These are phyloP conservation scores for Entomortierella chlamydospora DNA, from an alignment of 192 early-diverging fungal species.

Conservation along the genomic window DNA sequence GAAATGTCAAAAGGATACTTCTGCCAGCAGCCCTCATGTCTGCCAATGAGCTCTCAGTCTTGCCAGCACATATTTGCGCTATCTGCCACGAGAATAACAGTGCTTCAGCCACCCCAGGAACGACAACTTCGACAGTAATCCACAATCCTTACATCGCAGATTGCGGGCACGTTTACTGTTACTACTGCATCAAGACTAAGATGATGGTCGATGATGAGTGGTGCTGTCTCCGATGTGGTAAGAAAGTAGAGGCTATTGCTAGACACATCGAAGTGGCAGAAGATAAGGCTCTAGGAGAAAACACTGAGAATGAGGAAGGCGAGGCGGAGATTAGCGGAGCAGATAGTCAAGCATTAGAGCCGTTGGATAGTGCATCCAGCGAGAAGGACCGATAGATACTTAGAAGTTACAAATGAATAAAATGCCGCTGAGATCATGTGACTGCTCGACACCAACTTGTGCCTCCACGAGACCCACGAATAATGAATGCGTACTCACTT, in stretches of 20 bases:
- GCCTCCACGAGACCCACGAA: too few relatives aligned
- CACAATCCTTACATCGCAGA: constrained; percentile 82
- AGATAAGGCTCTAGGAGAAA: constrained; percentile 57
- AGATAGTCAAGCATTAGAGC: not conserved
- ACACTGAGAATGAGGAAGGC: constrained; percentile 17
- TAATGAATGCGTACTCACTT: too few relatives aligned
- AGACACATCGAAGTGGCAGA: constrained; percentile 54
- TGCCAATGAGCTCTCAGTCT: constrained; percentile 54
- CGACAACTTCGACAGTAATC: constrained; percentile 42
- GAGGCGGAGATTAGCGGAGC: too few relatives aligned
- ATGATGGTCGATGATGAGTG: constrained; percentile 81
- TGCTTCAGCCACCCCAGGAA: constrained; percentile 44
- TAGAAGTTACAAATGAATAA: not conserved
- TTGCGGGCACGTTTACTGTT: constrained; percentile 91
- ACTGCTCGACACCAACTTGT: too few relatives aligned
- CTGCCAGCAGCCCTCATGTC: constrained; percentile 60
- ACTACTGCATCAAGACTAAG: constrained; percentile 87
- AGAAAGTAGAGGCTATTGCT: constrained; percentile 68
- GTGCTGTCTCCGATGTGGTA: constrained; percentile 83
- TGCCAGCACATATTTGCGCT: constrained; percentile 79
- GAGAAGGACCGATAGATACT: not conserved
- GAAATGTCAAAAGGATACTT: constrained; percentile 59
- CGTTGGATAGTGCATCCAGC: not conserved
- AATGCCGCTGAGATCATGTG: constrained; percentile 5
- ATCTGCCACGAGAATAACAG: constrained; percentile 77